Percentiles rank a stretch among this genome's conserved stretches.
Conservation (phyloP, 129 eudicot species). For the Heracleum sosnowskyi region DNA sequence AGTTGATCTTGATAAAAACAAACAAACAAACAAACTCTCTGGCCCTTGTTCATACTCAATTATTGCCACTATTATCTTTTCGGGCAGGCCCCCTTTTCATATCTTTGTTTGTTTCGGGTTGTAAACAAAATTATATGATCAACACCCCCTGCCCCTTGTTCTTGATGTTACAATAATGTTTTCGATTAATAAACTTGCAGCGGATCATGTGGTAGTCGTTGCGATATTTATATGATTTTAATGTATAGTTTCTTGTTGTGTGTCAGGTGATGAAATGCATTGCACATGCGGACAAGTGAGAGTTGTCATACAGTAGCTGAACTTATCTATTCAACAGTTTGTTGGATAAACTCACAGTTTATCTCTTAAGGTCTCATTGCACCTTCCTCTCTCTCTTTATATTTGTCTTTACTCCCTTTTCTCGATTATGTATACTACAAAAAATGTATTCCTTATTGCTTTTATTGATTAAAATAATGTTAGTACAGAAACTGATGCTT, state of each 20-base stretch:
- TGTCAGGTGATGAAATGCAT: slow-evolving; percentile 7
- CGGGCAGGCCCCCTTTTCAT: background rate
- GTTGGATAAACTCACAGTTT: background rate
- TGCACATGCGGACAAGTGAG: background rate
- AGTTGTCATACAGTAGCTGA: background rate
- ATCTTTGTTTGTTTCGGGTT: background rate
- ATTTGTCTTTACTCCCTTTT: background rate
- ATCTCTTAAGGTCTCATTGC: background rate
- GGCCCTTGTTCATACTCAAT: background rate
- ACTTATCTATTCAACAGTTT: slow-evolving; percentile 1
- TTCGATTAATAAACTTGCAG: background rate
- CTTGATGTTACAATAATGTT: background rate
- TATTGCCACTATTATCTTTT: background rate
- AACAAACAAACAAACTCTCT: background rate
- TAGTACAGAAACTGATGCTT: background rate
- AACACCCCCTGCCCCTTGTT: background rate
- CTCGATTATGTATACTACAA: background rate
- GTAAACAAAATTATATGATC: background rate
- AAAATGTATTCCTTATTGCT: background rate
- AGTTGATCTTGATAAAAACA: background rate
- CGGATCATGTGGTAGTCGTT: background rate
- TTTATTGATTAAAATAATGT: background rate
- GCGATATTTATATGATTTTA: background rate
- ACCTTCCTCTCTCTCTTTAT: background rate
- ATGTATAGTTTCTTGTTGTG: background rate